A percentile compares a stretch with the other conserved stretches of the same genome.
Evolutionary conservation across 352 stramenopile species (phyloP).

Genomic region (Lagenidium sp.): DNA sequence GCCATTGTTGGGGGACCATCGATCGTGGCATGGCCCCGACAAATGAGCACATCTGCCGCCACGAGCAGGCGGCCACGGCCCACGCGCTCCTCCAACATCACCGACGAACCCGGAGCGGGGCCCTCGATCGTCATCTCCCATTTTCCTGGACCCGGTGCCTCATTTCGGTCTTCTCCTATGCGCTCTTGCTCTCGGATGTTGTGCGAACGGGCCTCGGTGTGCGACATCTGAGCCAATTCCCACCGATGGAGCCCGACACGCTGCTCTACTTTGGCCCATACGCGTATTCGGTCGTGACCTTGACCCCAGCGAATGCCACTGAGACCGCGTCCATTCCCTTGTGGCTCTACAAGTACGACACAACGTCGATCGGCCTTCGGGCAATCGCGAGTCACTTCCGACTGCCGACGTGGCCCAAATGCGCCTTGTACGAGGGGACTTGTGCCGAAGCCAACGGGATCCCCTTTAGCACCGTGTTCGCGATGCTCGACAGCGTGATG

Average conservation of each 20-base stretch:
- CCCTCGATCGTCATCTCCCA: too few relatives aligned
- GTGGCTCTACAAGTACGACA: slow-evolving; percentile 11
- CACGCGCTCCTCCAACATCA: too few relatives aligned
- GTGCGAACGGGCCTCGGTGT: background rate
- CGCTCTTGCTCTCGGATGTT: background rate
- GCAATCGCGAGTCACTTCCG: background rate
- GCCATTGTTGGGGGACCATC: too few relatives aligned
- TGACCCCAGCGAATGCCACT: background rate
- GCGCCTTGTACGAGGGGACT: background rate
- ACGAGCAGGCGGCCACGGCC: too few relatives aligned
- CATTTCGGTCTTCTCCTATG: background rate
- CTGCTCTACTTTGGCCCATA: slow-evolving; percentile 4
- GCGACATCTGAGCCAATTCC: background rate
- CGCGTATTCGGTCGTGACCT: background rate
- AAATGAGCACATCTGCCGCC: too few relatives aligned
- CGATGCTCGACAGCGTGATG: slow-evolving; percentile 4
- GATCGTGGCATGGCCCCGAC: too few relatives aligned
- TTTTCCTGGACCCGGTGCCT: background rate
- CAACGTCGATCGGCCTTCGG: slow-evolving; percentile 4
- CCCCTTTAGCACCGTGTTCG: background rate
- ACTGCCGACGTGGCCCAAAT: slow-evolving; percentile 1
- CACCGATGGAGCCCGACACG: slow-evolving; percentile 1
- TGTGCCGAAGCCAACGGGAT: slow-evolving; percentile 2
- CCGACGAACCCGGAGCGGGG: too few relatives aligned
- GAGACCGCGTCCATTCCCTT: background rate